Percentiles rank a stretch among this genome's conserved stretches.
Evolutionary conservation across 306 rosid genomes (phyloP).

Genomic region (Castanea sativa): DNA sequence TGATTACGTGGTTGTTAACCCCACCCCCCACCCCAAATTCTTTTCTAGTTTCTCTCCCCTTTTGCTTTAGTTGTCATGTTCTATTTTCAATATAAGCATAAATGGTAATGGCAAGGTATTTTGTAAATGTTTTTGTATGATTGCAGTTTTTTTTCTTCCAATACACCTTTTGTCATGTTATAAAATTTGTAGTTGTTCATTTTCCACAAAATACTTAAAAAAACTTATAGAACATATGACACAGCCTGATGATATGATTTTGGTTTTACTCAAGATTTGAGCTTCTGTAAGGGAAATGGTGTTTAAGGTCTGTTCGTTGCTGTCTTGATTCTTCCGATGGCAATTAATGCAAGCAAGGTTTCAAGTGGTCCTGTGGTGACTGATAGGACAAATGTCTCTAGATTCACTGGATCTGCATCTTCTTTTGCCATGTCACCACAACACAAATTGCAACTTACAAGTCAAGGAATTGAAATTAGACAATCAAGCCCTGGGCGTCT

Average conservation of each 20-base stretch:
- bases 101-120: too few species aligned
- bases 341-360: slow-evolving; percentile 63
- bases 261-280: slow-evolving; percentile 31
- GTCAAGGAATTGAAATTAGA: slow-evolving; percentile 37
- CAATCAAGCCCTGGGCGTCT: slow-evolving; percentile 36
- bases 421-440: slow-evolving; percentile 42
- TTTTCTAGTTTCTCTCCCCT: too few species aligned
- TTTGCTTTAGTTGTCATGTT: not conserved
- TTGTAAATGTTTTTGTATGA: too few species aligned
- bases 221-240: slow-evolving; percentile 12
- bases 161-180: not conserved
- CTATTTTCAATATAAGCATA: not conserved
- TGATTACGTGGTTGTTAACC: not conserved
- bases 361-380: slow-evolving; percentile 54
- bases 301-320: slow-evolving; percentile 30
- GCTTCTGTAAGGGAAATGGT: slow-evolving; percentile 34
- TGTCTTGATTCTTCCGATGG: slow-evolving; percentile 48
- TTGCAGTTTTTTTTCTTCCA: too few species aligned
- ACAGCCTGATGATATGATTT: slow-evolving; percentile 13
- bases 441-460: slow-evolving; percentile 40
- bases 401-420: slow-evolving; percentile 38
- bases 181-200: slow-evolving; percentile 1
- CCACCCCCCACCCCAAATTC: too few species aligned
- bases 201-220: not conserved
- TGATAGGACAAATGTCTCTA: slow-evolving; percentile 41